Percentiles rank a stretch among this genome's conserved stretches.
phyloP scores from a whole-genome alignment of 768 basidiomycete species.

The Trametes villosa region DNA sequence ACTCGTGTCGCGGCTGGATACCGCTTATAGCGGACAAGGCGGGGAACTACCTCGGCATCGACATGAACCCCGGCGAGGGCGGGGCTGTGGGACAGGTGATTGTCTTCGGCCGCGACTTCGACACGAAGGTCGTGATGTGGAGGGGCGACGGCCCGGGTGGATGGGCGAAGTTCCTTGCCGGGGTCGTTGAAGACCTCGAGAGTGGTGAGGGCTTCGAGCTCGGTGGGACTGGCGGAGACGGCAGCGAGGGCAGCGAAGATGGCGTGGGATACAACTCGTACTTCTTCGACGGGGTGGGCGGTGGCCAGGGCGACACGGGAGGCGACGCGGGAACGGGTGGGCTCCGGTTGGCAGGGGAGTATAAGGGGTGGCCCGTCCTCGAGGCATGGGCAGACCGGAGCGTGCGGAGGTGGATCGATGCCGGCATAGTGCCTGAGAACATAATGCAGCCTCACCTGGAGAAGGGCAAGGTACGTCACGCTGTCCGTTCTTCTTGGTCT shows the following conservation, averaged over 20 bases:
- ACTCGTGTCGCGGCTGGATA: slow-evolving; percentile 96
- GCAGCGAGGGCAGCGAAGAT: slow-evolving; percentile 78
- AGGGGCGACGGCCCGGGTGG: slow-evolving; percentile 87
- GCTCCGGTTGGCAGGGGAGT: slow-evolving; percentile 80
- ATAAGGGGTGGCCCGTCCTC: slow-evolving; percentile 89
- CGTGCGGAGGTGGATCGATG: slow-evolving; percentile 83
- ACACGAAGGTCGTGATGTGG: slow-evolving; percentile 96
- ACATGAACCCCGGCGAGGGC: slow-evolving; percentile 81
- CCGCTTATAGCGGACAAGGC: slow-evolving; percentile 92
- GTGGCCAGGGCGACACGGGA: slow-evolving; percentile 78
- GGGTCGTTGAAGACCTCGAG: slow-evolving; percentile 92
- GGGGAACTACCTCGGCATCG: slow-evolving; percentile 96
- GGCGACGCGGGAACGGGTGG: slow-evolving; percentile 72
- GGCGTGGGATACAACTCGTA: slow-evolving; percentile 86
- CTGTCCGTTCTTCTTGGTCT: not conserved
- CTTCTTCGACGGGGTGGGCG: slow-evolving; percentile 79
- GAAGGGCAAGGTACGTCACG: slow-evolving; percentile 53
- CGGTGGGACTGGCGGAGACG: slow-evolving; percentile 57
- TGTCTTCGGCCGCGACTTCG: slow-evolving; percentile 98
- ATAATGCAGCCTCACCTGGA: slow-evolving; percentile 38
- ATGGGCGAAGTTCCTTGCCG: slow-evolving; percentile 94
- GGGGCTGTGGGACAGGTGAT: slow-evolving; percentile 92
- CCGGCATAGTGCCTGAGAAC: slow-evolving; percentile 63
- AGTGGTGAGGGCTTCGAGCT: slow-evolving; percentile 87
- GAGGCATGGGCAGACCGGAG: slow-evolving; percentile 95